Evolutionary conservation across 202 grass and related monocot species (phyloP), one percentile per base, ranked within the genome.

Genomic region (Saccharum hybrid): DNA sequence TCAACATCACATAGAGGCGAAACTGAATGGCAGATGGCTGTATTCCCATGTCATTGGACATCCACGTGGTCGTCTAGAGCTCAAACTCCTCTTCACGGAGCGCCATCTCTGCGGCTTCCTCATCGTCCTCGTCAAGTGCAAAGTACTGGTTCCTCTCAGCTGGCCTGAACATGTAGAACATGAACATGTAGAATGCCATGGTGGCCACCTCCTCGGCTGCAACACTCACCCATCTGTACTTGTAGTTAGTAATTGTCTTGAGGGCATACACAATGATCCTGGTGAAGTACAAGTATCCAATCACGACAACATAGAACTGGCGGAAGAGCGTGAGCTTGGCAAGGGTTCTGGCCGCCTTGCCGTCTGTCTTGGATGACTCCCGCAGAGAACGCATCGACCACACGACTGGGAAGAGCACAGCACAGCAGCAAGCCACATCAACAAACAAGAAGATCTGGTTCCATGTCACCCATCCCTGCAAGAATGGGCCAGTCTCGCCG

Each of bases 251-350:
- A 68, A 98, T 95, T 37, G 92, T 98, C 83, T 87, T 91, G 42
- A 98, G 89, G 1, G 96, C 96, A 65, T 98, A 98, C 13, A 95
- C 96, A 66, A 93, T 94, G 81, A 98, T 93, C 89, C 96, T 92
- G 6, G 96, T 98, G 89, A 93, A 98, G 81, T 95, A 98, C 4
- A 98, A 31, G 83, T 98, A 98, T 4, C 96, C 92, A 65, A 98
- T 95, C 9, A 98, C 96, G 0, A 90, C 92, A 6, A 98, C 86
- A n/a, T 98, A 98, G 85, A 95, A 98, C 80, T 95, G 96, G 83
- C 96, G 96, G 87, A 98, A 98, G 34, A 98, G 87, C 1, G 67
- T 90, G 63, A 98, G 96, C 83, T 98, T 98, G 51, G 90, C 88
- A 0, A 95, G 90, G 73, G 90, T 98, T 37, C 87, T 68, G 11